Percentiles rank a stretch among this genome's conserved stretches.
Evolutionary conservation across 495 filamentous ascomycete genomes (phyloP).

Genomic region (Daldinia caldariorum): DNA sequence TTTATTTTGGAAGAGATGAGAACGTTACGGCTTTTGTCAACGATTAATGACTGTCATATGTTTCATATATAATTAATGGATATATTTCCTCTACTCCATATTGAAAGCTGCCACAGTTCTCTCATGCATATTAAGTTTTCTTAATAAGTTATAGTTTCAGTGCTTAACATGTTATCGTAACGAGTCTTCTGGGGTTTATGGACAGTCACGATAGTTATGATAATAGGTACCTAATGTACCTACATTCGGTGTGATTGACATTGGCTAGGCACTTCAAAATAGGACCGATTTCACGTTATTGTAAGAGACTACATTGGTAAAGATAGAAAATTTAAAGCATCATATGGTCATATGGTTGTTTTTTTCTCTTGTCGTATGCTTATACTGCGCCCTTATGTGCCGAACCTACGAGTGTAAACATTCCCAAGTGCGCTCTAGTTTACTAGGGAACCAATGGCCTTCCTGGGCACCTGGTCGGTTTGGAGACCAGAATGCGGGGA

Average conservation of each 20-base stretch:
- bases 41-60: constrained; percentile 13
- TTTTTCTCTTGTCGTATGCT: neutral
- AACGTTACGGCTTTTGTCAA: constrained; percentile 1
- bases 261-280: neutral
- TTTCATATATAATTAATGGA: constrained; percentile 9
- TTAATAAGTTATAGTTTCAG: too few relatives aligned
- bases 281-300: neutral
- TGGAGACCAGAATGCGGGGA: constrained; percentile 25
- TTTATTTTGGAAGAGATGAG: constrained; percentile 6
- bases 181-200: too few relatives aligned
- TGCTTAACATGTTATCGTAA: too few relatives aligned
- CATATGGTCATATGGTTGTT: too few relatives aligned
- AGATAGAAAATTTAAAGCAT: too few relatives aligned
- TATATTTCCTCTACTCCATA: neutral
- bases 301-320: neutral
- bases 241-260: neutral
- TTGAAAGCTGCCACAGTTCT: too few relatives aligned
- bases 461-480: neutral
- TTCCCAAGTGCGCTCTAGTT: neutral
- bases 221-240: too few relatives aligned
- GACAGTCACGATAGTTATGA: too few relatives aligned
- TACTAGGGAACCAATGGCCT: neutral
- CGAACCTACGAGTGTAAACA: neutral
- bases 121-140: too few relatives aligned
- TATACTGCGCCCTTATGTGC: neutral